Evolutionary conservation across 179 eudicot genomes (phyloP).

Genomic region (Pouteria campechiana): DNA sequence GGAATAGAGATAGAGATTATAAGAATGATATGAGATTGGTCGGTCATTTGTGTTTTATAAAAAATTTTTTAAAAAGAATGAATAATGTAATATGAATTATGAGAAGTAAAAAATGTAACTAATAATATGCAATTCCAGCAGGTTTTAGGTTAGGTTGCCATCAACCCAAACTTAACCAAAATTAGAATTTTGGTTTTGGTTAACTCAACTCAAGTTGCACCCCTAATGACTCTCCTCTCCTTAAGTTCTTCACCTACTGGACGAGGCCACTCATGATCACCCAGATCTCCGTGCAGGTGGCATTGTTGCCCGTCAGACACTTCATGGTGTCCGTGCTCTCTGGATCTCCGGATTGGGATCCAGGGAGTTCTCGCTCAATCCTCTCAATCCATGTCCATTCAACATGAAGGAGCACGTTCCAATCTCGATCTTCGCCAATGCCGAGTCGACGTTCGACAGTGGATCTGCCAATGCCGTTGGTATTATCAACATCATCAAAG

Average conservation of each 20-base stretch:
- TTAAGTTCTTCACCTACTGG: conserved; percentile 80
- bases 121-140: too few relatives aligned
- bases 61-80: too few relatives aligned
- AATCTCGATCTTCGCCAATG: conserved; percentile 76
- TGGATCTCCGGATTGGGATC: conserved; percentile 51
- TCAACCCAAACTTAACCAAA: conserved; percentile 68
- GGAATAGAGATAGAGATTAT: too few relatives aligned
- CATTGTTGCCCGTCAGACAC: conserved; percentile 64
- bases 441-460: conserved; percentile 74
- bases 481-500: conserved; percentile 63
- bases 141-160: too few relatives aligned
- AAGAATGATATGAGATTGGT: too few relatives aligned
- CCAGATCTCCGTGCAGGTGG: conserved; percentile 75
- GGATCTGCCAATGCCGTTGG: conserved; percentile 82
- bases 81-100: too few relatives aligned
- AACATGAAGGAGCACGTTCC: conserved; percentile 87
- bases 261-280: conserved; percentile 82
- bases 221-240: conserved; percentile 54
- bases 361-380: conserved; percentile 42
- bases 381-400: conserved; percentile 89
- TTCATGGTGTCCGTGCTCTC: conserved; percentile 50
- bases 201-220: conserved; percentile 57
- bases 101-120: too few relatives aligned
- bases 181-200: conserved; percentile 94
- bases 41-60: too few relatives aligned